Conservation (phyloP, 306 rosid genomes). For the Malus domestica region DNA sequence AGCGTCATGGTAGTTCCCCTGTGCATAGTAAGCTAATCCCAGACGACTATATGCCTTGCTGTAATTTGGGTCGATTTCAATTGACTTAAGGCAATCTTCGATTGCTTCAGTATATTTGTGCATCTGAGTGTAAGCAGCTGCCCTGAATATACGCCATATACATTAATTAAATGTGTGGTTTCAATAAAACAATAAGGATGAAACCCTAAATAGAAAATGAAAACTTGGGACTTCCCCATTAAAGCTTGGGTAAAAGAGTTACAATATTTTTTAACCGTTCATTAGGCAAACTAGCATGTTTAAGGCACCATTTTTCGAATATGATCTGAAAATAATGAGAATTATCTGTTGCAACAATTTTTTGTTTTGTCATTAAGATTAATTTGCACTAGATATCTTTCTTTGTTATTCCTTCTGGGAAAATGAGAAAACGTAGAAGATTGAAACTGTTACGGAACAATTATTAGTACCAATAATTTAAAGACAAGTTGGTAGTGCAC, state of each 20-base stretch:
- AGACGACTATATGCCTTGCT: slow-evolving; percentile 93
- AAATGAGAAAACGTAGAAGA: background rate
- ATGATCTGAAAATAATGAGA: background rate
- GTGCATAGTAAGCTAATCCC: slow-evolving; percentile 75
- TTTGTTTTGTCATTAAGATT: background rate
- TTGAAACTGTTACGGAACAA: background rate
- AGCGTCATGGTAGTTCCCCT: slow-evolving; percentile 78
- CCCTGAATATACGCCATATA: slow-evolving; percentile 43
- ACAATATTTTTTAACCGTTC: background rate
- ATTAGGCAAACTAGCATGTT: background rate
- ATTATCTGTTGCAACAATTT: background rate
- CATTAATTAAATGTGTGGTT: slow-evolving; percentile 7
- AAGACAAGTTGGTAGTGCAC: slow-evolving; percentile 33
- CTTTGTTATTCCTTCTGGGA: background rate
- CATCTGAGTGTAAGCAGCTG: slow-evolving; percentile 86
- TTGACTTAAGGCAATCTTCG: slow-evolving; percentile 68
- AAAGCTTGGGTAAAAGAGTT: no score
- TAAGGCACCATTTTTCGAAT: background rate
- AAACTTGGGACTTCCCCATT: no score
- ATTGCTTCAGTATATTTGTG: slow-evolving; percentile 70
- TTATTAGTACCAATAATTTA: background rate
- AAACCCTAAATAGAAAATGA: no score
- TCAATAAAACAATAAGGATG: slow-evolving; percentile 9
- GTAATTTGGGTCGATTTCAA: slow-evolving; percentile 75
- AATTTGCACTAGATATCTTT: background rate